Conservation (phyloP, 2,329 filamentous ascomycete species). For the Cryphonectria nitschkei region DNA sequence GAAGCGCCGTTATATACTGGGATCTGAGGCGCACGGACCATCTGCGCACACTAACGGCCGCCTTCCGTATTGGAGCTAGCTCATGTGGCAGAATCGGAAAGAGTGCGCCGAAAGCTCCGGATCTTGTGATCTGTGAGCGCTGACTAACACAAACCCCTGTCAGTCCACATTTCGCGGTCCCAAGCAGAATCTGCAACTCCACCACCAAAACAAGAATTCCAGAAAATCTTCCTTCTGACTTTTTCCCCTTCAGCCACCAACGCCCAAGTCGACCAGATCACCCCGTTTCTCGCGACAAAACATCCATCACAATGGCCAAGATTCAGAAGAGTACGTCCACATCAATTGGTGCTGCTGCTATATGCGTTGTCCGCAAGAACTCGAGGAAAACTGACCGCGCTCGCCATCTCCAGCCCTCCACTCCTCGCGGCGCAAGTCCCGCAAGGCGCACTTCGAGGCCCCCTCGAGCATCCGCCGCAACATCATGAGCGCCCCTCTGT, state of each 20-base stretch:
- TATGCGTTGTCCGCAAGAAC: neutral
- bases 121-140: neutral
- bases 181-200: neutral
- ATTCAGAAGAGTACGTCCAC: slow-evolving; percentile 54
- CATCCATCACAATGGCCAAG: slow-evolving; percentile 67
- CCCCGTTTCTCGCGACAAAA: slow-evolving; percentile 31
- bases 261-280: slow-evolving; percentile 24
- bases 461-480: slow-evolving; percentile 91
- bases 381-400: slow-evolving; percentile 30
- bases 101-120: slow-evolving; percentile 27
- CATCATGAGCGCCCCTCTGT: slow-evolving; percentile 95
- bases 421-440: slow-evolving; percentile 96
- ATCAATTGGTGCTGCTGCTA: neutral
- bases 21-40: neutral
- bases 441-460: slow-evolving; percentile 96
- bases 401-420: slow-evolving; percentile 54
- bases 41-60: slow-evolving; percentile 11
- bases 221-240: neutral
- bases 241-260: slow-evolving; percentile 15
- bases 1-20: slow-evolving; percentile 17
- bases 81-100: slow-evolving; percentile 15
- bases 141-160: neutral
- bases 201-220: slow-evolving; percentile 9
- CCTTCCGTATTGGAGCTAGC: neutral
- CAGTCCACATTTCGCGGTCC: slow-evolving; percentile 21